Conservation (phyloP, 306 rosid genomes). For the Rosa chinensis region DNA sequence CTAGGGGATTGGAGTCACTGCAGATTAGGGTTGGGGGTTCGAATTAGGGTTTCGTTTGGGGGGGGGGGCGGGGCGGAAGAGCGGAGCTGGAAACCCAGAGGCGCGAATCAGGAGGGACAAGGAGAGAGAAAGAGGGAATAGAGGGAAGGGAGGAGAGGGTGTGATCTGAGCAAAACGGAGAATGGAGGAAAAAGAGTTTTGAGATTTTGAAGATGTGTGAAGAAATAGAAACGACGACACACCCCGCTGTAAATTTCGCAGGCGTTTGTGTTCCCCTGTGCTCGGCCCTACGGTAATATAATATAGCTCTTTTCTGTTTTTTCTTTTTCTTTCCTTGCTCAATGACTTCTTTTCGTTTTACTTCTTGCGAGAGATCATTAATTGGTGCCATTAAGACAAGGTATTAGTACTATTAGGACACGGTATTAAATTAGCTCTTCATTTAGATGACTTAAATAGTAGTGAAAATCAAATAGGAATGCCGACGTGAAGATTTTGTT, state of each 20-base stretch:
- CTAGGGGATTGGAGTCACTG: conserved; percentile 20
- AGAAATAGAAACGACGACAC: conserved; percentile 10
- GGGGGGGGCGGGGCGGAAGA: background rate
- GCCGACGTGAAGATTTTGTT: too few species aligned
- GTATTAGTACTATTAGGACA: too few species aligned
- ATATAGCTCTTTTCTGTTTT: background rate
- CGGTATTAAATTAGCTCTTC: too few species aligned
- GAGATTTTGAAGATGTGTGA: conserved; percentile 31
- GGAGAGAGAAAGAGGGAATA: background rate
- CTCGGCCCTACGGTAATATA: background rate
- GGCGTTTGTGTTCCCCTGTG: conserved; percentile 1
- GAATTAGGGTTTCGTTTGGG: conserved; percentile 5
- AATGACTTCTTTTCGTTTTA: too few species aligned
- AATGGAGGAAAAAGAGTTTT: background rate
- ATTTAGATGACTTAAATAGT: too few species aligned
- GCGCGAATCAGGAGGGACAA: conserved; percentile 19
- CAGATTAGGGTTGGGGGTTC: conserved; percentile 37
- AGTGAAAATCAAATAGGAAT: too few species aligned
- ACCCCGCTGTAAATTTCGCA: background rate
- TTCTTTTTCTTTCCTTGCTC: too few species aligned
- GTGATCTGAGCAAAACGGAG: conserved; percentile 6
- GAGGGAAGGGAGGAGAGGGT: background rate
- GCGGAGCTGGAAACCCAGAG: conserved; percentile 16
- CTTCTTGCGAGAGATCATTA: too few species aligned
- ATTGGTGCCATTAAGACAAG: too few species aligned